Percentiles rank a stretch among this genome's conserved stretches.
These are phyloP conservation scores for Pyrenula massariospora DNA, from an alignment of 495 filamentous ascomycete genomes.

Conservation along the genomic window DNA sequence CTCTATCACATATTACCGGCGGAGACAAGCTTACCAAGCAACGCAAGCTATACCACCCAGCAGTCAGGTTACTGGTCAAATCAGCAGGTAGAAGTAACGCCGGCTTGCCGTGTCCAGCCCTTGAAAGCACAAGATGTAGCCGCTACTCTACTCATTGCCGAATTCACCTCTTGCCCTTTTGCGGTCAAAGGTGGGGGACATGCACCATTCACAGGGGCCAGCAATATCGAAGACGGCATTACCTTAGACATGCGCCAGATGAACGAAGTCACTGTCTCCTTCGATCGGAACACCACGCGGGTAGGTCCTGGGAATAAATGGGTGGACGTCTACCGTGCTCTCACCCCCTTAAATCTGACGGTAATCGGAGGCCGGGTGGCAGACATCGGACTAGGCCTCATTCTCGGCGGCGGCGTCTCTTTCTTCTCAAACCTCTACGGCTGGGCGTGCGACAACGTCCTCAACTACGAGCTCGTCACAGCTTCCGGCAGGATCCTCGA, in stretches of 20 bases:
- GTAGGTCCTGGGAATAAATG: slow-evolving; percentile 19
- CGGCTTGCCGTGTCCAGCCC: slow-evolving; percentile 16
- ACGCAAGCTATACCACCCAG: slow-evolving; percentile 6
- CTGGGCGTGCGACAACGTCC: slow-evolving; percentile 41
- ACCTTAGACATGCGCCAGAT: slow-evolving; percentile 10
- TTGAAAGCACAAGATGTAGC: background rate
- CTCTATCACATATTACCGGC: slow-evolving; percentile 10
- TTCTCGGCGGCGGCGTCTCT: slow-evolving; percentile 33
- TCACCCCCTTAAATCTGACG: slow-evolving; percentile 9
- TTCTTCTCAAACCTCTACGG: slow-evolving; percentile 46
- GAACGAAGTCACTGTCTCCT: slow-evolving; percentile 17
- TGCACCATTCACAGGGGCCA: slow-evolving; percentile 9
- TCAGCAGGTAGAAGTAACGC: slow-evolving; percentile 24
- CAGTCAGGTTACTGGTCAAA: slow-evolving; percentile 34
- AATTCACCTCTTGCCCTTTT: background rate
- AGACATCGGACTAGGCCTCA: slow-evolving; percentile 28
- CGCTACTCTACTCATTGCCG: background rate
- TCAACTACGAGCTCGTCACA: slow-evolving; percentile 44
- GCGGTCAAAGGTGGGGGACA: background rate
- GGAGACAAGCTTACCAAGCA: slow-evolving; percentile 5
- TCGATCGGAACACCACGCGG: slow-evolving; percentile 11
- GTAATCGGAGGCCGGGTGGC: slow-evolving; percentile 26
- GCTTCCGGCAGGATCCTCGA: slow-evolving; percentile 40
- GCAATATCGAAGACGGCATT: slow-evolving; percentile 7
- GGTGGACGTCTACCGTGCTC: slow-evolving; percentile 5